Evolutionary conservation across 75 land plant genomes (phyloP), one percentile per base, ranked within the genome.

Genomic region (Ceratopteris richardii): DNA sequence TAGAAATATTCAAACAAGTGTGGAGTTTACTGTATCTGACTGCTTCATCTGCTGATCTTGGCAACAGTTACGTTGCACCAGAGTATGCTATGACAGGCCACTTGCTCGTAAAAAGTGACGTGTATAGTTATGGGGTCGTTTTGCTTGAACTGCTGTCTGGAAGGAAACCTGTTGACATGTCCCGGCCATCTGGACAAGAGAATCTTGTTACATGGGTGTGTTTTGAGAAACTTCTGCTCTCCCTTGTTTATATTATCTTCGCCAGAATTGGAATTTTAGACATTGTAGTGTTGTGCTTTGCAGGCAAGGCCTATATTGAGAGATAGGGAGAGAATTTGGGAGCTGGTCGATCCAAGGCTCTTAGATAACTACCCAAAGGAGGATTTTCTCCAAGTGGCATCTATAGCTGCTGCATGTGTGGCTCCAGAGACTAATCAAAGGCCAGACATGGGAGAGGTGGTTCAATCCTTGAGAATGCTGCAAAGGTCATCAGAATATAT

Each of bases 81-180:
- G 99, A 95, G 59, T 95, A 95, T 80, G 99, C 99, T 14, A 90
- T 95, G 99, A 95, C 98, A 54, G 99, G 99, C 5, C 99, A 95
- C 71, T 70, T 95, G 26, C 64, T 95, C 16, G 99, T 95, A 2
- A 95, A 95, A 44, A 90, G 99, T 51, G 99, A 95, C 74, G 99
- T 95, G 13, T 95, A 95, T 53, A 95, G 99, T 66, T 95, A 84
- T 71, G 99, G 99, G 22, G 99, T 95, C 58, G 99, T 95, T 28
- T 78, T 95, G 29, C 86, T 95, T 23, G 99, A 95, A 71, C 69
- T 95, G 60, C 63, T 95, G n/a, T 86, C 99, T 24, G 99, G 99
- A 59, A 86, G 84, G 65, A 88, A 77, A 65, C 97, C 99, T 44
- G 96, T 95, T 27, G 99, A 95, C 60, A 81, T 86, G 83, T 81